Base-by-base conservation (phyloP, 1,284 basidiomycete genomes). In the Abortiporus biennis region DNA sequence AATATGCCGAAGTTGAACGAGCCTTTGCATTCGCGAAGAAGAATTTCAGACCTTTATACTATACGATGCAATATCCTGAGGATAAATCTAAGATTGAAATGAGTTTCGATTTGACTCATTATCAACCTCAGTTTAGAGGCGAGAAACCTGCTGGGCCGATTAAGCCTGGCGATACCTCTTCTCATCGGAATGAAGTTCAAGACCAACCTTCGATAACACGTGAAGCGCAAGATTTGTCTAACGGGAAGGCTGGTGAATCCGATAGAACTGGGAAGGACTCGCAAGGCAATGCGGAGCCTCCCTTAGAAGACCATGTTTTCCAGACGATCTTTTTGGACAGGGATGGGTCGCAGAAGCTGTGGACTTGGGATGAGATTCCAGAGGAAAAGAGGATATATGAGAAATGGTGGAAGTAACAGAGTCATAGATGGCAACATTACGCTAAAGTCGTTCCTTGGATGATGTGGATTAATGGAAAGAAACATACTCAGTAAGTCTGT, bases 401-500 rank as follows among this genome's bases (percentile, higher is more conserved):
- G 52, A 77, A 76, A 53, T 76, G 74, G 76, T 78, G 76, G 77
- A 78, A 78, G 55, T 76, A 78, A 53, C 74, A 76, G 53, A 70
- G 68, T 38, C 74, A 78, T 53, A 65, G 75, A 6, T 77, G 73
- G 72, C 72, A 76, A 52, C 76, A 78, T 56, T 80, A 78, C 50
- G 69, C 69, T 6, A 61, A 62, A 3, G 70, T 70, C 6, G 78
- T 82, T 2, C 76, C 78, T 13, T 79, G 71, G 70, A 71, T 82
- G 66, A 76, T 74, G 67, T 59, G 71, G 39, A 68, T 81, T 48
- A 80, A 81, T 50, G 75, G 75, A 13, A 72, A 69, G 59, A 56
- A 57, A 13, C 57, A 66, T 49, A 72, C 69, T 2, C 55, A 65
- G 56, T 76, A 59, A 42, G 68, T 65, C 20, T 56, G 56, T 12